Base-by-base conservation (phyloP, 2,329 filamentous ascomycete species). In the Spiromastix sp. region DNA sequence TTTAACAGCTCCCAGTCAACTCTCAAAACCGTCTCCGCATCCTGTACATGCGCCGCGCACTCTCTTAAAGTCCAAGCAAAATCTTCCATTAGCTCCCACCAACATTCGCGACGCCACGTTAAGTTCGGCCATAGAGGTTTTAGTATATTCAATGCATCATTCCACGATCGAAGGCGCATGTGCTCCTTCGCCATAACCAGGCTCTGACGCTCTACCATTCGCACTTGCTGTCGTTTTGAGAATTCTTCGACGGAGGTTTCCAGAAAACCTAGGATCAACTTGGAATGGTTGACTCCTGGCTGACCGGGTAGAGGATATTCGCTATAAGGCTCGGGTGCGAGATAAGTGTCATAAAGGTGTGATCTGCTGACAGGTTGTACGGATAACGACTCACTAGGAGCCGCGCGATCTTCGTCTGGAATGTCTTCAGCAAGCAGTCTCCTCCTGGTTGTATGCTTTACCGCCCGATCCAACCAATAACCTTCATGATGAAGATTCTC, bases 401-500 rank as follows among this genome's bases (percentile, higher is more conserved):
- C 57, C 16, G 61, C 59, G 15, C 72, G 63, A 49, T 79, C 74
- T 51, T 79, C 74, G 31, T 69, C 65, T 13, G 74, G 71, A 28
- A 78, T 74, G 16, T 71, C 62, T 32, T 67, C 50, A 4, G 74
- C 73, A 30, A 70, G 58, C 10, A 56, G 46, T 41, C 68, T 68
- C 15, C 75, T 66, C 30, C 54, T 49, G 44, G 64, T 60, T 6
- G 70, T 62, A 46, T 73, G 66, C 32, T 66, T 68, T 9, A 67
- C 67, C 5, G 73, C 64, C 12, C 71, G 56, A 39, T 68, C 61
- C 30, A 72, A 54, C 74, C 74, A 79, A 51, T 79, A 79, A 1
- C 74, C 75, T 39, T 74, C 59, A 48, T 79, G 75, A 41, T 78
- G 74, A 10, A 79, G 57, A 10, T 69, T 52, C 41, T 77, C 66